Base-by-base conservation (phyloP, 495 filamentous ascomycete genomes). In the Penicillium crystallinum region DNA sequence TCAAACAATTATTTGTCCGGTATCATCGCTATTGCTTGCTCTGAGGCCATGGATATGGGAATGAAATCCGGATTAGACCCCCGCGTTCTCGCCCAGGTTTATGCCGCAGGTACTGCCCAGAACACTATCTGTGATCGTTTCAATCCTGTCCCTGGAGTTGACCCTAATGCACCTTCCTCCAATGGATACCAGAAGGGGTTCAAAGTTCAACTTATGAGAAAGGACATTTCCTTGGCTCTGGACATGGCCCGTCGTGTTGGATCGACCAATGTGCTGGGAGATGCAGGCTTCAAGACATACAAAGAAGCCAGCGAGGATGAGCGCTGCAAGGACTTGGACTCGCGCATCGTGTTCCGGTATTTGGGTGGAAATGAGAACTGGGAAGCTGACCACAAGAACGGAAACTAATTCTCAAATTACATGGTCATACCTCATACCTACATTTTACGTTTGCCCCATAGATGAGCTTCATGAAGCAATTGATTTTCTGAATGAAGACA, bases 41-140 rank as follows among this genome's bases (percentile, higher is more conserved):
- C 74, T 2, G 80, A 83, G 56, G 75, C 79, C 2, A 68, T 82
- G 65, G 71, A 78, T 51, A 79, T 81, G 62, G 79, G 77, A 1
- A 81, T 83, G 58, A 59, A 59, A 4, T 69, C 74, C 1, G 78
- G 79, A 0, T 58, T 83, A 51, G 71, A 80, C 54, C 72, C 78
- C 0, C 54, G 66, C 10, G 65, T 74, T 1, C 63, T 81, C 6
- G 68, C 77, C 0, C 65, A 67, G 14, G 74, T 81, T 2, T 78
- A 76, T 59, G 64, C 67, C 6, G 69, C 74, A 1, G 72, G 76
- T 0, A 78, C 77, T 2, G 79, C 71, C 0, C 77, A 80, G 55
- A 80, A 74, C 44, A 62, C 70, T 0, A 75, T 79, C 25, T 69
- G 64, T 33, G 78, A 83, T 53, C 59, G 68, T 14, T 81, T 68